A percentile compares a stretch with the other conserved stretches of the same genome.
phyloP scores from a whole-genome alignment of 345 rosid genomes.

The Eucalyptus cloeziana region DNA sequence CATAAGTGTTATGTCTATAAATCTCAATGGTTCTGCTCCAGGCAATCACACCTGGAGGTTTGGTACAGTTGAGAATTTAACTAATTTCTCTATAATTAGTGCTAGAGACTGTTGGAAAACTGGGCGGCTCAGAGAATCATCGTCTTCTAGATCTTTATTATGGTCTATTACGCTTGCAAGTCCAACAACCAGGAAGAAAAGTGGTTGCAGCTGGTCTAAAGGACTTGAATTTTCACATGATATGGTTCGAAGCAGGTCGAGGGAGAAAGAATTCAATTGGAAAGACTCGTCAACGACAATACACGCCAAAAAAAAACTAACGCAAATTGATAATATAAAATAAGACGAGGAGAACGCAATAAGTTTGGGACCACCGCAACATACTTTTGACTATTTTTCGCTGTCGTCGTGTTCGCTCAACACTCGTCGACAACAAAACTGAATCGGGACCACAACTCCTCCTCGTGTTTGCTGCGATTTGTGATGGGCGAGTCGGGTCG shows the following conservation, averaged over 20 bases:
- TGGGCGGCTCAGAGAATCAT: background rate
- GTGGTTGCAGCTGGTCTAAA: background rate
- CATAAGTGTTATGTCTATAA: background rate
- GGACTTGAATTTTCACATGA: background rate
- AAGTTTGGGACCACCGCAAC: too few species aligned
- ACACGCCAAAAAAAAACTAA: too few species aligned
- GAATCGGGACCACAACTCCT: too few species aligned
- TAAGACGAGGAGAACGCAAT: too few species aligned
- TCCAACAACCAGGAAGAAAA: background rate
- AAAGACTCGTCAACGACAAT: background rate
- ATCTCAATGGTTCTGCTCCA: background rate
- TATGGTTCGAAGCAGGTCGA: background rate
- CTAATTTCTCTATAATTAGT: background rate
- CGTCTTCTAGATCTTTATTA: background rate
- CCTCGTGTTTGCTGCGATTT: too few species aligned
- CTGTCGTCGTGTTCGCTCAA: too few species aligned
- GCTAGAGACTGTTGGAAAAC: background rate
- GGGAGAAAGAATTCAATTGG: background rate
- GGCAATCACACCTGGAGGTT: background rate
- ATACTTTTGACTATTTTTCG: too few species aligned
- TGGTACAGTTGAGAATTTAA: background rate
- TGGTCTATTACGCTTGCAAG: background rate
- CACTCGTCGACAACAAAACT: too few species aligned
- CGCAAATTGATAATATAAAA: too few species aligned
- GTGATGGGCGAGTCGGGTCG: too few species aligned